Base-by-base conservation (phyloP, 371 early-diverging fungal genomes). In the Mucor circinelloides region DNA sequence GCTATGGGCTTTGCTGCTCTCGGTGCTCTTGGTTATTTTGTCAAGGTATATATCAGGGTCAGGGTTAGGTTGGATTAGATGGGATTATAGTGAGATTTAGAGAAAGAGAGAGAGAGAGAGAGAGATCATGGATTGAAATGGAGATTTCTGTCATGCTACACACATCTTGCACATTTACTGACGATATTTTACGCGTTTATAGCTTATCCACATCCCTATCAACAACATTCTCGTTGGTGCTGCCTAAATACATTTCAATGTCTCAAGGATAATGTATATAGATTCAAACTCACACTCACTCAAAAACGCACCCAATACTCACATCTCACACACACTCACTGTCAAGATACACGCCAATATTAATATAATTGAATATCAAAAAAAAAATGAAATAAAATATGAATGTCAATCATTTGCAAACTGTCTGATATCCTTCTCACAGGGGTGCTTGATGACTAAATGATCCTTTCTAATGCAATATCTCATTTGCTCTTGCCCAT, bases 141-240 rank as follows among this genome's bases (percentile, higher is more conserved):
- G 21, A 50, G 21, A 17, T 42, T 17, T 42, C 17, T n/a, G 5
- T 42, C 6, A 42, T 17, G 42, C 42, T 42, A 42, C 15, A 42
- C 17, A n/a, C 17, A 42, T 17, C n/a, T 54, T 28, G n/a, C 2
- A 19, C 21, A 13, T 12, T 52, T 6, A 21, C 52, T 58, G 59
- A 50, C 42, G 36, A 40, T 44, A 21, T 32, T 38, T 38, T 36
- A 68, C 64, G 48, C 64, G 60, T 68, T 13, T 57, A 50, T 70
- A 85, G 87, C 88, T 99, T 70, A 94, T 99, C 71, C 99, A 99
- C 83, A 99, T 99, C 78, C 99, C 99, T 67, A 97, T 99, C 87
- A 98, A 97, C 91, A 97, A 98, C 87, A 97, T 99, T 80, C 94
- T 99, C 72, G 98, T 99, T 50, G 88, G 87, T 62, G 88, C 85